These are phyloP conservation scores for Murraya koenigii DNA, from an alignment of 345 rosid species.

Conservation along the genomic window DNA sequence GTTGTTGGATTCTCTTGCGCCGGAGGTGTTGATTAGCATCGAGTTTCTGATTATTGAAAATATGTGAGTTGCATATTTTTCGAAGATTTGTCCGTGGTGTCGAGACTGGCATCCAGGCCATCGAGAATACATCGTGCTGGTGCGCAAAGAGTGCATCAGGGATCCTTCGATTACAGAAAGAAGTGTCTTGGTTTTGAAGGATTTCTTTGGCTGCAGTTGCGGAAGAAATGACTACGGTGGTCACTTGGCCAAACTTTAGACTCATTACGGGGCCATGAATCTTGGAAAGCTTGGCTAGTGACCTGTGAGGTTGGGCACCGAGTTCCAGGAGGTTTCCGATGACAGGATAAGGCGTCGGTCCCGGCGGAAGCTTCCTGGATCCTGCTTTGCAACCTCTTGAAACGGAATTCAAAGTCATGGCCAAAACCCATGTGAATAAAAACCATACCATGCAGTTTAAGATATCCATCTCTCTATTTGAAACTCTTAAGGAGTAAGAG, in stretches of 20 bases:
- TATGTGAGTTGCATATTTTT: slow-evolving; percentile 27
- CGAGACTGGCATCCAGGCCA: slow-evolving; percentile 15
- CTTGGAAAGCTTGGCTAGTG: slow-evolving; percentile 32
- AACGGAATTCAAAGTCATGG: not conserved
- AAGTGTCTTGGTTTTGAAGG: slow-evolving; percentile 27
- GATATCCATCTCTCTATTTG: not conserved
- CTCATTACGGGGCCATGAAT: slow-evolving; percentile 39
- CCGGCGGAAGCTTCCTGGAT: slow-evolving; percentile 29
- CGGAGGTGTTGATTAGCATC: slow-evolving; percentile 22
- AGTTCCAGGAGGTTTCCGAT: slow-evolving; percentile 31
- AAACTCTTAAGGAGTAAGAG: not conserved
- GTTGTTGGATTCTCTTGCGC: slow-evolving; percentile 20
- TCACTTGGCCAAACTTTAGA: slow-evolving; percentile 30
- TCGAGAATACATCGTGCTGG: not conserved
- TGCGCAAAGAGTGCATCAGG: slow-evolving; percentile 1
- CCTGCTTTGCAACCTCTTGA: not conserved
- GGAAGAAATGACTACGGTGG: slow-evolving; percentile 32
- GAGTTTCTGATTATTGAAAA: slow-evolving; percentile 27
- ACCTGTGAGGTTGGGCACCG: slow-evolving; percentile 32
- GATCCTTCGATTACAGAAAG: slow-evolving; percentile 19
- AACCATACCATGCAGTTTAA: not conserved
- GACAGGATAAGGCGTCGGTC: slow-evolving; percentile 27
- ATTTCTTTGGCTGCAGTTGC: slow-evolving; percentile 27
- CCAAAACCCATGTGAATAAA: not conserved
- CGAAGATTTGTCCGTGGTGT: slow-evolving; percentile 27